These are phyloP conservation scores for Fusarium begoniae DNA, from an alignment of 2,329 filamentous ascomycete species.

Conservation along the genomic window DNA sequence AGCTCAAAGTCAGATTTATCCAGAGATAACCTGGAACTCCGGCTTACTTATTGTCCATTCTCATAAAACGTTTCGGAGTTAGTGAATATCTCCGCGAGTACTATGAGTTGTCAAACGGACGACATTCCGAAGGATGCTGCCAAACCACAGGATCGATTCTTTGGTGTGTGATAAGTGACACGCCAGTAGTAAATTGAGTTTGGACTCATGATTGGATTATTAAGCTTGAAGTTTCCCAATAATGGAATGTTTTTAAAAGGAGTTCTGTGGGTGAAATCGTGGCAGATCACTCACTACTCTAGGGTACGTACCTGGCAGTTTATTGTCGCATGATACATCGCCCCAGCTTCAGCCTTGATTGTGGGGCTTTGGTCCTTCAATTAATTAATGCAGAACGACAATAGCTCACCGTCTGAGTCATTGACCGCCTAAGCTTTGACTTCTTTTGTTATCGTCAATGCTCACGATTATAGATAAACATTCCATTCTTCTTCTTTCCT, in stretches of 20 bases:
- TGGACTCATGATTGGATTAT: fast-evolving
- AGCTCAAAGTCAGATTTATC: too few relatives aligned
- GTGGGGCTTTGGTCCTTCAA: not conserved
- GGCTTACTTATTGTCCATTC: too few relatives aligned
- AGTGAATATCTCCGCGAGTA: not conserved
- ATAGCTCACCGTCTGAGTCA: not conserved
- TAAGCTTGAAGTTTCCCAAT: too few relatives aligned
- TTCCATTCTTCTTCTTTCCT: too few relatives aligned
- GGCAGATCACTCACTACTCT: not conserved
- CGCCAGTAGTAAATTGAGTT: fast-evolving
- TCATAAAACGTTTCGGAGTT: not conserved
- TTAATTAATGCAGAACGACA: not conserved
- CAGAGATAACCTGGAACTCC: too few relatives aligned
- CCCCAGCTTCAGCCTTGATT: not conserved
- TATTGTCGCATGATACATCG: not conserved
- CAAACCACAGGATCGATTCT: not conserved
- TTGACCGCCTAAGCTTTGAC: not conserved
- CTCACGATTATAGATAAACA: not conserved
- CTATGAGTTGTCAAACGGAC: fast-evolving
- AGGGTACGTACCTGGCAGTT: not conserved
- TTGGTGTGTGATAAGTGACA: not conserved
- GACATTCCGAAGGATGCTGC: fast-evolving
- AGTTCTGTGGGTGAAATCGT: not conserved
- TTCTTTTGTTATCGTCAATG: not conserved
- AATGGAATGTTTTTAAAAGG: not conserved